Evolutionary conservation across 2,329 filamentous ascomycete genomes (phyloP), one percentile per base, ranked within the genome.

Genomic region (Trichoderma polysporum): DNA sequence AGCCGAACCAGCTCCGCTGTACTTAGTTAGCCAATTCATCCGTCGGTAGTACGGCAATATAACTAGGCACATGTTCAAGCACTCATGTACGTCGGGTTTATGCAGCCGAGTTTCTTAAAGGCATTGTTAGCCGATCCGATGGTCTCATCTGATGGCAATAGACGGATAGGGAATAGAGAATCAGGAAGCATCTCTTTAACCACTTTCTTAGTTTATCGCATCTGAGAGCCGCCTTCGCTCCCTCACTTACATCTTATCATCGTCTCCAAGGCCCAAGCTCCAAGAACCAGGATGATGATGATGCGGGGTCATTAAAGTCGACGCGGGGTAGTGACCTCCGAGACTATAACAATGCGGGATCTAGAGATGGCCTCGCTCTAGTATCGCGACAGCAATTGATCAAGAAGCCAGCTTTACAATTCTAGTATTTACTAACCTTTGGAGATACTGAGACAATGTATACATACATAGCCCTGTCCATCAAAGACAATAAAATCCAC

Each of bases 301-400:
- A 52, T 64, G 61, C 61, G 61, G 61, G 61, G 61, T 64, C 50
- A n/a, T 33, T 13, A 4, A 3, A 10, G 15, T 17, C 49, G 47
- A 19, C 61, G 61, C 61, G 61, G 61, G 61, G 61, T 62, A 62
- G 59, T 47, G 27, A 59, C 37, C 29, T 27, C 56, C 56, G 56
- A 59, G n/a, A 47, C 29, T 9, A 7, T 33, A 0, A 8, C 2
- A 22, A 22, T 4, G 41, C 8, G n/a, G 41, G 41, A 45, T 22
- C 7, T 13, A 41, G 33, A 35, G 5, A 35, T 35, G 33, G 33
- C 33, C 8, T 4, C 12, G n/a, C 22, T 45, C n/a, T 4, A 45
- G 41, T 19, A 45, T 22, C 8, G 5, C 12, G n/a, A 45, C 6
- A 10, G 41, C 41, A 17, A 45, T 45, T 45, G 17, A 22, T 10